phyloP scores from a whole-genome alignment of 1,139 yeast genomes.

The Geotrichum siamense region DNA sequence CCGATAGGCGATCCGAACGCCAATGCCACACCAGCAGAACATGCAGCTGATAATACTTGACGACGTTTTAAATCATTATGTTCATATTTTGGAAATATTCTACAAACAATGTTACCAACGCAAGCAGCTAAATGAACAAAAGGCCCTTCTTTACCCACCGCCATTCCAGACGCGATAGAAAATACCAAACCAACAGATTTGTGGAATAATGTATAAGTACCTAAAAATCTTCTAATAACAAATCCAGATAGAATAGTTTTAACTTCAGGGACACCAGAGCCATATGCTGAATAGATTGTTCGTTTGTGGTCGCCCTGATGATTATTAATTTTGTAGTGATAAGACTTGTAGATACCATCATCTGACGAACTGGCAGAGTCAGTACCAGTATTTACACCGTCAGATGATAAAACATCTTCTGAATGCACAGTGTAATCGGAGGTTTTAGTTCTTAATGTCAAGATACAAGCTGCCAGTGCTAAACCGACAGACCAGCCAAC shows the following conservation, averaged over 20 bases:
- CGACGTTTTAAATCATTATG: constrained; percentile 49
- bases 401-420: neutral
- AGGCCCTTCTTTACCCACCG: constrained; percentile 67
- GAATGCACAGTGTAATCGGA: constrained; percentile 28
- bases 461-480: constrained; percentile 42
- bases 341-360: neutral
- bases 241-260: constrained; percentile 51
- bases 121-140: constrained; percentile 65
- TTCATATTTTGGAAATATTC: constrained; percentile 46
- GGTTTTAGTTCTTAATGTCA: constrained; percentile 47
- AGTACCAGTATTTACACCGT: neutral
- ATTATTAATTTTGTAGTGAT: neutral
- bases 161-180: constrained; percentile 60
- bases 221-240: constrained; percentile 49
- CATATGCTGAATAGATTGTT: constrained; percentile 49
- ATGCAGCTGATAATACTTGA: constrained; percentile 56
- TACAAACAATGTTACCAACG: constrained; percentile 52
- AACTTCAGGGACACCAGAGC: constrained; percentile 63
- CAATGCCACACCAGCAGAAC: constrained; percentile 62
- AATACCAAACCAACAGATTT: constrained; percentile 48
- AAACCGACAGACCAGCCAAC: constrained; percentile 39
- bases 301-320: neutral
- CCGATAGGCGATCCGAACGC: constrained; percentile 69
- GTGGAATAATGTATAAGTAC: constrained; percentile 47
- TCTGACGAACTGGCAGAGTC: neutral